Evolutionary conservation across 345 rosid genomes (phyloP), one percentile per base, ranked within the genome.

Genomic region (Passiflora organensis): DNA sequence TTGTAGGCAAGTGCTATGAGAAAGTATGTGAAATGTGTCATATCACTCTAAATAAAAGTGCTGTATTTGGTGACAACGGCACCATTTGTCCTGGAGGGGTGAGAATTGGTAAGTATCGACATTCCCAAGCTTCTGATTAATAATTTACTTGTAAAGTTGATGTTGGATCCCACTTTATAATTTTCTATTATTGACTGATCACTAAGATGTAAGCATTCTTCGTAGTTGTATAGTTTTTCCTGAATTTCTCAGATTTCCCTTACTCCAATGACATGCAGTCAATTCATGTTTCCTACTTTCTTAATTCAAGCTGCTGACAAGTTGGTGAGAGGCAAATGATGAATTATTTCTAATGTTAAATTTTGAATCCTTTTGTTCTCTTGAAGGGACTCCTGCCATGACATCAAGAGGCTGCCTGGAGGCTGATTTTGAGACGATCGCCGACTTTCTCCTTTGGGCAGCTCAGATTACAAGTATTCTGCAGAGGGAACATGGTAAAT

Each of bases 381-480:
- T 22, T 65, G 28, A 77, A 93, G 99, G 99, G 47, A 78, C 99
- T 28, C 96, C 97, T 50, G 99, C 96, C 0, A 93, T 93, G 99
- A 93, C 95, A 55, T 74, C 97, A 3, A 75, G 99, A 73, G 99
- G 99, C 55, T 93, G 99, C 65, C 38, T 84, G 25, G 97, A 93
- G 66, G 70, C 85, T 19, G 97, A 93, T 79, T 93, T 86, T 46
- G 99, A 93, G 78, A 83, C 78, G 34, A 81, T 89, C 53, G 95
- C 97, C 0, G 89, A 86, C 52, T 84, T 93, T 65, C 86, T 93
- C 51, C 56, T 81, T 0, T 73, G 74, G 72, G 99, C 91, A 0
- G 94, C 91, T 54, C 87, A 84, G 65, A 86, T 93, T 19, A 67
- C 96, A 1, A 70, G 78, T 69, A 53, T 69, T 6, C 57, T 78